Conservation (phyloP, 2,329 filamentous ascomycete genomes). For the Orbilia oligospora region DNA sequence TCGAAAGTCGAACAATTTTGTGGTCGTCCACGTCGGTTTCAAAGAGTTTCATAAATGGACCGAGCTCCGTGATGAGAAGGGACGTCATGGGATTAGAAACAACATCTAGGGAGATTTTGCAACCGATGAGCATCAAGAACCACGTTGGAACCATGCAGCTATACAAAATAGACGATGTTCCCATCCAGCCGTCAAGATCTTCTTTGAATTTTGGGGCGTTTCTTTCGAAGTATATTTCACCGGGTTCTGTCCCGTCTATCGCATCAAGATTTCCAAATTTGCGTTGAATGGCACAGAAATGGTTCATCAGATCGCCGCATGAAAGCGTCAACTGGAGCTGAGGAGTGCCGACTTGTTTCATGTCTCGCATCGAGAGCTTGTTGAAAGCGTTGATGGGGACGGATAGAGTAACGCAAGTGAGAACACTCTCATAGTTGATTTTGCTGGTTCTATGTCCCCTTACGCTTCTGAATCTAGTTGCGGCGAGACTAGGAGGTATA, state of each 20-base stretch:
- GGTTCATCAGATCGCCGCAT: constrained; percentile 24
- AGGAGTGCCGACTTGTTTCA: constrained; percentile 49
- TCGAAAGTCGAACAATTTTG: constrained; percentile 20
- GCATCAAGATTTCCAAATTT: constrained; percentile 45
- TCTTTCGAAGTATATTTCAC: constrained; percentile 28
- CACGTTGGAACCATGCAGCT: constrained; percentile 61
- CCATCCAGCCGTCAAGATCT: constrained; percentile 60
- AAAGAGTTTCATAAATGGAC: constrained; percentile 18
- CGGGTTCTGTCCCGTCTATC: background rate
- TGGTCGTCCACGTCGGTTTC: background rate
- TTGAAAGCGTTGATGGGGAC: constrained; percentile 32
- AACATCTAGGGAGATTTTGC: constrained; percentile 20
- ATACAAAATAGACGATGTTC: constrained; percentile 53
- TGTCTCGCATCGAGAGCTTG: constrained; percentile 34
- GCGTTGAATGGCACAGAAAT: constrained; percentile 45
- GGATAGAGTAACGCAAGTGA: constrained; percentile 32
- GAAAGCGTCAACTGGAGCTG: constrained; percentile 44
- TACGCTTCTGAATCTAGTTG: background rate
- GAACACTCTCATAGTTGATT: background rate
- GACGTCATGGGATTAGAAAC: constrained; percentile 5
- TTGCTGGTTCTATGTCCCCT: background rate
- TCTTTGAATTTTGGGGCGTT: constrained; percentile 44
- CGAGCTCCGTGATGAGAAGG: constrained; percentile 5
- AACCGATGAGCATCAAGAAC: constrained; percentile 41
- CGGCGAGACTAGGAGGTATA: constrained; percentile 5